Conservation (phyloP, 2,329 filamentous ascomycete species). For the Microsporum canis region DNA sequence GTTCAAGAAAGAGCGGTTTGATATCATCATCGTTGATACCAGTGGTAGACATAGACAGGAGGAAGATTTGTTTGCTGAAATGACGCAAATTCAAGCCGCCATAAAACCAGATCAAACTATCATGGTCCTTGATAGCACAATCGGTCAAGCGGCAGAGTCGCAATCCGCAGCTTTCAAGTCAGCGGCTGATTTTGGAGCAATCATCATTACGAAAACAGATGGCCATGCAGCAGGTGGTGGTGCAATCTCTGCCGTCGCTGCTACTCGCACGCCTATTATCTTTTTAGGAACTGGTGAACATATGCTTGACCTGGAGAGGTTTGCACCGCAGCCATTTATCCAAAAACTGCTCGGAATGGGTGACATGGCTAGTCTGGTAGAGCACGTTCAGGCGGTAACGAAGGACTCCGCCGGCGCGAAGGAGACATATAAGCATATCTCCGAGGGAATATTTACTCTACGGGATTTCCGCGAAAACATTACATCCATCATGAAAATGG, state of each 20-base stretch:
- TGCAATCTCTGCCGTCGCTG: slow-evolving; percentile 93
- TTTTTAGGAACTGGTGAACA: slow-evolving; percentile 98
- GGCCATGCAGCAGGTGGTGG: slow-evolving; percentile 91
- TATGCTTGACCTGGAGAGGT: slow-evolving; percentile 86
- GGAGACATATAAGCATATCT: slow-evolving; percentile 98
- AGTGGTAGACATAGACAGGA: slow-evolving; percentile 92
- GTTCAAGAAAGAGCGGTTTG: slow-evolving; percentile 97
- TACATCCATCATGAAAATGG: slow-evolving; percentile 99
- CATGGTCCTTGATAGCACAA: slow-evolving; percentile 93
- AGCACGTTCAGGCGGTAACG: slow-evolving; percentile 92
- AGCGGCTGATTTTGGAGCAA: slow-evolving; percentile 90
- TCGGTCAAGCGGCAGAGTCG: slow-evolving; percentile 88
- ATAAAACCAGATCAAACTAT: slow-evolving; percentile 92
- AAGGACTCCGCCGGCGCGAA: slow-evolving; percentile 69
- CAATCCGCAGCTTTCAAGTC: slow-evolving; percentile 97
- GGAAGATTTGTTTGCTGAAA: slow-evolving; percentile 88
- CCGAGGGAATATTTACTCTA: slow-evolving; percentile 90
- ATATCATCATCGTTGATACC: slow-evolving; percentile 97
- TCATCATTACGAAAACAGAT: slow-evolving; percentile 98
- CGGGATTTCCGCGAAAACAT: slow-evolving; percentile 91
- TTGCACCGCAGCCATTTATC: slow-evolving; percentile 85
- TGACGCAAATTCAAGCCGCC: slow-evolving; percentile 89
- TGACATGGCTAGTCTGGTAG: slow-evolving; percentile 86
- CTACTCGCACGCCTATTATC: slow-evolving; percentile 91
- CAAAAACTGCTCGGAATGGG: slow-evolving; percentile 94